Conservation (phyloP, 176 grass and related monocot species). For the Bonia amplexicaulis region DNA sequence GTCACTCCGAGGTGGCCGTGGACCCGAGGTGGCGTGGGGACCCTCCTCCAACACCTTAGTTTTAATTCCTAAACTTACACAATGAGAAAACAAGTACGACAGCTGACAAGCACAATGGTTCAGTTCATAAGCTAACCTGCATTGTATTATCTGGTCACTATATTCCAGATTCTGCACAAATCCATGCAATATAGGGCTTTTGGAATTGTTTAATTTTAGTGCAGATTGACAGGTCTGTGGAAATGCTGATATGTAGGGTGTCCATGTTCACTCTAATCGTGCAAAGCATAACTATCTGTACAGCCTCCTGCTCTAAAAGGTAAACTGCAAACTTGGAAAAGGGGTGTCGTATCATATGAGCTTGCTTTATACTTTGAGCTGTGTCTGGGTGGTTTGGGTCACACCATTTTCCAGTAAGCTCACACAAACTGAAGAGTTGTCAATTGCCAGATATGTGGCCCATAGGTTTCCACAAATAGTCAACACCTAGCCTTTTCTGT, state of each 20-base stretch:
- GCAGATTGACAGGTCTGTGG: not conserved
- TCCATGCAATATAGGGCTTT: not conserved
- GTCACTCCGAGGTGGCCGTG: no score
- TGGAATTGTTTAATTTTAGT: not conserved
- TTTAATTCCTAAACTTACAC: not conserved
- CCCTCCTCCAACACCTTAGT: not conserved
- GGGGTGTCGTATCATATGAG: not conserved
- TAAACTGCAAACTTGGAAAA: not conserved
- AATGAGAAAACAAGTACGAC: not conserved
- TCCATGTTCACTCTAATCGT: not conserved
- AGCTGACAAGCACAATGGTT: not conserved
- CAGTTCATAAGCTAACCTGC: not conserved
- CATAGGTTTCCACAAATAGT: not conserved
- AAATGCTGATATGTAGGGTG: not conserved
- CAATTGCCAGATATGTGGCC: not conserved
- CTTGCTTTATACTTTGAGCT: not conserved
- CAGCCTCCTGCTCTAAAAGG: not conserved
- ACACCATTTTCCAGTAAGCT: not conserved
- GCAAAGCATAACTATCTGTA: not conserved
- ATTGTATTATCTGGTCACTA: not conserved
- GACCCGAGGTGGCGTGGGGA: no score
- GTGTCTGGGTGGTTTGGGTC: not conserved
- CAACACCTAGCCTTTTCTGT: not conserved
- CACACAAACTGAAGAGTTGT: not conserved
- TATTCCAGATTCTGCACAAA: not conserved